Evolutionary conservation across 2,329 filamentous ascomycete genomes (phyloP).

Genomic region (Exophiala sp.): DNA sequence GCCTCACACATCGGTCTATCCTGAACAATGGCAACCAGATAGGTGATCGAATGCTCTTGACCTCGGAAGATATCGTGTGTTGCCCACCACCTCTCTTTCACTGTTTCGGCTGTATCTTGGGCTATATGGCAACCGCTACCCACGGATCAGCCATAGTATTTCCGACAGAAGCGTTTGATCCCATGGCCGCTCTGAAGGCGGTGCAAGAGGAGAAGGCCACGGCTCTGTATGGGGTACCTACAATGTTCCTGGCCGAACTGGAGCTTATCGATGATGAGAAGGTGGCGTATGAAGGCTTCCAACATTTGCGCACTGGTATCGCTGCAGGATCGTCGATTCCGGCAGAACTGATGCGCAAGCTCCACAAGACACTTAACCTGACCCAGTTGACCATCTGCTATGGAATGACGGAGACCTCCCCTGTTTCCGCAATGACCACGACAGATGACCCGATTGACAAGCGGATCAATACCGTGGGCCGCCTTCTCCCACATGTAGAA

Average conservation of each 20-base stretch:
- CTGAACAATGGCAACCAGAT: slow-evolving; percentile 88
- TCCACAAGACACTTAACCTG: slow-evolving; percentile 70
- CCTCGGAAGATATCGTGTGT: slow-evolving; percentile 61
- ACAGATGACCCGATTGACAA: slow-evolving; percentile 68
- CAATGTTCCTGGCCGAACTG: slow-evolving; percentile 88
- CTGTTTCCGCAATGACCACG: slow-evolving; percentile 67
- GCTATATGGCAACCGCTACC: slow-evolving; percentile 93
- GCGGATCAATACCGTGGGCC: slow-evolving; percentile 69
- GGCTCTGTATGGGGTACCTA: slow-evolving; percentile 80
- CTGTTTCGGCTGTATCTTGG: slow-evolving; percentile 86
- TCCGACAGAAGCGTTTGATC: slow-evolving; percentile 80
- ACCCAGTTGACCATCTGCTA: slow-evolving; percentile 87
- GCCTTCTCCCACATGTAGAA: slow-evolving; percentile 74
- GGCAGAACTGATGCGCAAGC: slow-evolving; percentile 54
- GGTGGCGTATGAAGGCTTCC: slow-evolving; percentile 50
- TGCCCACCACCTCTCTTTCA: slow-evolving; percentile 55
- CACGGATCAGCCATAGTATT: slow-evolving; percentile 75
- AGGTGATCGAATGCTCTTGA: slow-evolving; percentile 76
- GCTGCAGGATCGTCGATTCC: slow-evolving; percentile 84
- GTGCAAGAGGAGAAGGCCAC: slow-evolving; percentile 60
- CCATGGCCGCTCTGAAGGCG: slow-evolving; percentile 60
- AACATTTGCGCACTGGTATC: slow-evolving; percentile 77
- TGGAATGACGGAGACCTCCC: slow-evolving; percentile 88
- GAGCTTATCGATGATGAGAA: slow-evolving; percentile 60
- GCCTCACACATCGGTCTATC: slow-evolving; percentile 76